Evolutionary conservation across 345 rosid genomes (phyloP).

Genomic region (Physaria fendleri): DNA sequence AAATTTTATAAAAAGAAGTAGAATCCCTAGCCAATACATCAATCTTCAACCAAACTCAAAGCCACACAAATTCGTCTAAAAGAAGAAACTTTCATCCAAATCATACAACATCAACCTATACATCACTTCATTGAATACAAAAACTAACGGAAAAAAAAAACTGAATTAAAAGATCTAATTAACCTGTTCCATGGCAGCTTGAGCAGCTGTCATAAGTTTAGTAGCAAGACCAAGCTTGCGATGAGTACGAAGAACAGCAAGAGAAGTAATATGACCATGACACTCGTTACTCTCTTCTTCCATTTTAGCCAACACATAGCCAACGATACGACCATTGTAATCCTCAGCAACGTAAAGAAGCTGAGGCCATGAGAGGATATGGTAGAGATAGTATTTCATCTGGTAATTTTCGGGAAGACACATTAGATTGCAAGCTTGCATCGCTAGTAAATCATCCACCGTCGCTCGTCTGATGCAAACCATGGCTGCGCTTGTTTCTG

Average conservation of each 20-base stretch:
- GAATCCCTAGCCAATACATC: no score
- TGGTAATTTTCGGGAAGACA: slow-evolving; percentile 98
- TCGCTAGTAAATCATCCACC: slow-evolving; percentile 84
- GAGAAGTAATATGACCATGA: slow-evolving; percentile 97
- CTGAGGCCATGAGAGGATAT: slow-evolving; percentile 99
- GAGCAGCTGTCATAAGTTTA: slow-evolving; percentile 99
- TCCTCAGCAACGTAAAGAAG: slow-evolving; percentile 97
- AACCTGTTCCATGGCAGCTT: slow-evolving; percentile 97
- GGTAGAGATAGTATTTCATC: slow-evolving; percentile 97
- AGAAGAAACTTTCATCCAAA: not conserved
- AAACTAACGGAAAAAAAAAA: not conserved
- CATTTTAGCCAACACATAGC: slow-evolving; percentile 97
- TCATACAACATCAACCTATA: not conserved
- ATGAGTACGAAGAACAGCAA: slow-evolving; percentile 96
- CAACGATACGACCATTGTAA: slow-evolving; percentile 93
- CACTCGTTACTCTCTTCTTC: slow-evolving; percentile 96
- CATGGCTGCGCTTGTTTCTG: no score
- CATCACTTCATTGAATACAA: not conserved
- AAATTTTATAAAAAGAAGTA: no score
- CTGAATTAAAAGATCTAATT: not conserved
- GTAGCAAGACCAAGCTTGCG: slow-evolving; percentile 96
- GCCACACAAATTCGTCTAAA: no score
- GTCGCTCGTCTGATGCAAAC: slow-evolving; percentile 98
- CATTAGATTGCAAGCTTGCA: slow-evolving; percentile 94
- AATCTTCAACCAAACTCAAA: not conserved